Percentiles rank a stretch among this genome's conserved stretches.
Evolutionary conservation across 176 grass and related monocot species (phyloP).

Genomic region (Cocos nucifera): DNA sequence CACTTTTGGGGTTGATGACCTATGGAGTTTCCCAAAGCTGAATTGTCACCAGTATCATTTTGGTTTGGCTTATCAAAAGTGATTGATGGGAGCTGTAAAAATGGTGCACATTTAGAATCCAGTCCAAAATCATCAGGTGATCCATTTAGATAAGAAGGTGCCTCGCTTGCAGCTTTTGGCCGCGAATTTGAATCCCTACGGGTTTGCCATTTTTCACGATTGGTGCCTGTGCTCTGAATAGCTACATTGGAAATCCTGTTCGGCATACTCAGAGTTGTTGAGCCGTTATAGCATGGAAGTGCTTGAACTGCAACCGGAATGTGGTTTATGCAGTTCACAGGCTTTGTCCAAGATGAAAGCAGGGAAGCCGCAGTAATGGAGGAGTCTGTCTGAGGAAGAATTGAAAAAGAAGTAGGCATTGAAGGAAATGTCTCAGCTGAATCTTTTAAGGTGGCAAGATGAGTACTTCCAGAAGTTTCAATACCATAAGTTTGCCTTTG

Average conservation of each 20-base stretch:
- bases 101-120: conserved; percentile 21
- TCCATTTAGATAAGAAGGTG: conserved; percentile 1
- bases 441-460: background rate
- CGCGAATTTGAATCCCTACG: conserved; percentile 3
- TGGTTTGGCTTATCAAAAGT: conserved; percentile 27
- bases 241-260: conserved; percentile 13
- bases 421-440: background rate
- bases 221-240: conserved; percentile 26
- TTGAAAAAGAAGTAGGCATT: too few relatives aligned
- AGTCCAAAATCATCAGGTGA: conserved; percentile 23
- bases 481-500: conserved; percentile 7
- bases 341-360: conserved; percentile 22
- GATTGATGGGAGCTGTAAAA: conserved; percentile 13
- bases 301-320: conserved; percentile 26
- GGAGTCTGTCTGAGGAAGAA: conserved; percentile 22
- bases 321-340: conserved; percentile 20
- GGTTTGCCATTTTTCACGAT: conserved; percentile 12
- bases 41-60: conserved; percentile 10
- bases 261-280: conserved; percentile 15
- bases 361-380: conserved; percentile 16
- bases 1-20: conserved; percentile 7
- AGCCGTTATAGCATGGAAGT: conserved; percentile 35
- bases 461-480: background rate
- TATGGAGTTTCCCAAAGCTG: conserved; percentile 6
- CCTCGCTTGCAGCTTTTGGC: background rate